These are phyloP conservation scores for Artomyces pyxidatus DNA, from an alignment of 768 basidiomycete genomes.

Conservation along the genomic window DNA sequence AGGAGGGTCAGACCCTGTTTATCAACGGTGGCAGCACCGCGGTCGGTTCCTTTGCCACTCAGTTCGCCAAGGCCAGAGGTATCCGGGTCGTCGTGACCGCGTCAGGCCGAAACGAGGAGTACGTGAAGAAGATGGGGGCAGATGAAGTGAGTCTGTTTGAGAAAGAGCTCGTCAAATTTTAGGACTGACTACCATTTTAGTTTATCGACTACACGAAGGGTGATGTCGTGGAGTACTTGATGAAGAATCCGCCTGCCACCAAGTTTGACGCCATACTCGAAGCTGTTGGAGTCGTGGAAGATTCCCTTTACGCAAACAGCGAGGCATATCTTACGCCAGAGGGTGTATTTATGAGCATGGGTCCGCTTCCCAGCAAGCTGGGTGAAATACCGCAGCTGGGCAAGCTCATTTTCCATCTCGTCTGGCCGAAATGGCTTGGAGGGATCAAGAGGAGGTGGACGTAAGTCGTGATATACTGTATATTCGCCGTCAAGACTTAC, in stretches of 20 bases:
- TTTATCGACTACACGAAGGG: slow-evolving; percentile 56
- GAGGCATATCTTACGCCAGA: slow-evolving; percentile 45
- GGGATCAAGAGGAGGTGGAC: slow-evolving; percentile 39
- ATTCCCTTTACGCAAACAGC: slow-evolving; percentile 38
- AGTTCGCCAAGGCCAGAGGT: slow-evolving; percentile 60
- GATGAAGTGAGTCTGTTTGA: slow-evolving; percentile 41
- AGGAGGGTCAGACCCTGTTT: slow-evolving; percentile 46
- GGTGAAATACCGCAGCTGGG: slow-evolving; percentile 4
- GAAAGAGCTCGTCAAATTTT: too few species aligned
- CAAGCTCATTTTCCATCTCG: not conserved
- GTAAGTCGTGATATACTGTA: slow-evolving; percentile 30
- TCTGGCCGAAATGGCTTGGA: slow-evolving; percentile 44
- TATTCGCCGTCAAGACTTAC: slow-evolving; percentile 27
- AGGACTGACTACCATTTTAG: too few species aligned
- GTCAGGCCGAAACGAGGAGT: slow-evolving; percentile 50
- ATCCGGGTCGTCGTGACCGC: slow-evolving; percentile 51
- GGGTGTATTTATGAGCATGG: slow-evolving; percentile 47
- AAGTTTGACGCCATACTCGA: slow-evolving; percentile 57
- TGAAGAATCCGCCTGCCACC: slow-evolving; percentile 34
- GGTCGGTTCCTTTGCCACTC: slow-evolving; percentile 62
- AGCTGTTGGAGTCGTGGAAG: slow-evolving; percentile 42
- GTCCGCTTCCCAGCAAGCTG: slow-evolving; percentile 30
- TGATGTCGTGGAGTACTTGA: slow-evolving; percentile 40
- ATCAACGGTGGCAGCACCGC: slow-evolving; percentile 65
- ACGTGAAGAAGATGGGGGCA: slow-evolving; percentile 52